These are phyloP conservation scores for Hemileia vastatrix DNA, from an alignment of 1,284 basidiomycete species.

Conservation along the genomic window DNA sequence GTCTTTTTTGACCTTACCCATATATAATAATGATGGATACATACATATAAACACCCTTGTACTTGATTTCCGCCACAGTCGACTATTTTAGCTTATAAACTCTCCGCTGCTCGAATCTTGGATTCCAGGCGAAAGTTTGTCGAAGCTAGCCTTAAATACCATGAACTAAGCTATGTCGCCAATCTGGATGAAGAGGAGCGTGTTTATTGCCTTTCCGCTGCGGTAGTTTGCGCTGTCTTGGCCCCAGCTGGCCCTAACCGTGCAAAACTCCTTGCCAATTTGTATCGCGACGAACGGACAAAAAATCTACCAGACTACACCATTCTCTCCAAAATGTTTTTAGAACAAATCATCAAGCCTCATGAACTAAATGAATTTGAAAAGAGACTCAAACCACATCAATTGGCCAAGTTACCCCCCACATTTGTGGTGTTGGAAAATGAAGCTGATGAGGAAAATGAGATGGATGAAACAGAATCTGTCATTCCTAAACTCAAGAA, in stretches of 20 bases:
- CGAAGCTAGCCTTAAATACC: conserved; percentile 88
- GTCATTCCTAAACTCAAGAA: conserved; percentile 55
- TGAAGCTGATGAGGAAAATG: conserved; percentile 48
- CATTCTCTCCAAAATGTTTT: conserved; percentile 92
- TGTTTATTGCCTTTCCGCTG: conserved; percentile 51
- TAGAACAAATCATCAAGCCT: conserved; percentile 85
- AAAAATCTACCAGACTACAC: conserved; percentile 67
- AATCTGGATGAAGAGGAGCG: conserved; percentile 45
- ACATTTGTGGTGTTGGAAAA: conserved; percentile 55
- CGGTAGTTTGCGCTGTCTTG: conserved; percentile 91
- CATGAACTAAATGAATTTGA: conserved; percentile 84
- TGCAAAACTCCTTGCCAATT: conserved; percentile 76
- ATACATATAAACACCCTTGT: neutral
- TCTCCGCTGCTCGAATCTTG: conserved; percentile 65
- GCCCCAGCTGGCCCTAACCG: conserved; percentile 93
- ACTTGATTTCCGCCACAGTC: neutral
- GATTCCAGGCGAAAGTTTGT: conserved; percentile 85
- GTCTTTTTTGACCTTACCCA: too few species aligned
- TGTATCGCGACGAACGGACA: conserved; percentile 88
- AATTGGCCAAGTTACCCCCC: conserved; percentile 70
- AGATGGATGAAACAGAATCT: conserved; percentile 48
- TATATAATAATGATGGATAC: neutral
- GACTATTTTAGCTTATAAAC: conserved; percentile 34
- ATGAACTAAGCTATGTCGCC: conserved; percentile 78
- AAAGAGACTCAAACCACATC: conserved; percentile 74